Evolutionary conservation across 1,284 basidiomycete species (phyloP), one percentile per base, ranked within the genome.

Genomic region (Trichosporon inkin): DNA sequence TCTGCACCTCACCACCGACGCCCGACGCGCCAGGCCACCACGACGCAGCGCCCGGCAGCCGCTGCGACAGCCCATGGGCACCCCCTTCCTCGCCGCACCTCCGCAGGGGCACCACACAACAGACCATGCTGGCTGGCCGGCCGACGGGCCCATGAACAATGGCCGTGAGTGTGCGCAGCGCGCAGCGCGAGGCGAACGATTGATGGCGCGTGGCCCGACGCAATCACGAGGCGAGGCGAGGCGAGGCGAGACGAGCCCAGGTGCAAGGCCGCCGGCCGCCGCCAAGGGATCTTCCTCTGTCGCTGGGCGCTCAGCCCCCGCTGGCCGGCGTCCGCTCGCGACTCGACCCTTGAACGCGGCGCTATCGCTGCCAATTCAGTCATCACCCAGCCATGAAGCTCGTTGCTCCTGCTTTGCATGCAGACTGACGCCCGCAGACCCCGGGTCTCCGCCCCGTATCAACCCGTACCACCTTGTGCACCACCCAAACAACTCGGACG

Each of bases 381-480:
- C 41, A 49, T 20, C 24, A 32, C 17, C n/a, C 38, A 39, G 37
- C 37, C 38, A 40, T 40, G 38, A 10, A 40, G n/a, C 6, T 40
- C 38, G 38, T 19, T 16, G n/a, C n/a, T n/a, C n/a, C n/a, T n/a
- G n/a, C n/a, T n/a, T n/a, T n/a, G n/a, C n/a, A 17, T 39, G 22
- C 53, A 55, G 17, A 24, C 24, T 55, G 32, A 35, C 57, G 11
- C 14, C 10, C 3, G 10, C 52, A 64, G 60, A 38, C 32, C 13
- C 53, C 8, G 37, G 56, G 13, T 57, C 60, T 0, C 58, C 63
- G 14, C 67, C 66, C 4, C 61, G 61, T 17, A 44, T 72, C 59
- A 72, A 72, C 56, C 71, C 71, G 0, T 69, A 70, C 44, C 69
- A 71, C 49, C 56, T 64, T 17, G 55, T 71, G 8, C 68, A 69